A percentile compares a stretch with the other conserved stretches of the same genome.
These are phyloP conservation scores for Rasamsonia emersonii DNA, from an alignment of 2,329 filamentous ascomycete species.

Conservation along the genomic window DNA sequence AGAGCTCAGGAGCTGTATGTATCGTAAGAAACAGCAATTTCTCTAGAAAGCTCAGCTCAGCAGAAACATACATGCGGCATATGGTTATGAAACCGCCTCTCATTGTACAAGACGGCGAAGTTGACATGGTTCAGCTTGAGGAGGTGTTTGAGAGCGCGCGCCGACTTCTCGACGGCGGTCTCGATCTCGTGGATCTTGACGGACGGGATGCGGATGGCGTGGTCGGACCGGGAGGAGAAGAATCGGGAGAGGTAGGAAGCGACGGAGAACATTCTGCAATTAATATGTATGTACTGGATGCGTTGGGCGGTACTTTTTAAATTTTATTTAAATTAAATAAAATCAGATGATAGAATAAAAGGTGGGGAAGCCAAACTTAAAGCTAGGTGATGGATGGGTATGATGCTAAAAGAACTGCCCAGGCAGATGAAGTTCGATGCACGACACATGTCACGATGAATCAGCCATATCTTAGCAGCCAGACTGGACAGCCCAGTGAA, in stretches of 20 bases:
- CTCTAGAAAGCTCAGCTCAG: neutral
- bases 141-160: conserved; percentile 79
- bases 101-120: conserved; percentile 71
- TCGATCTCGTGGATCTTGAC: conserved; percentile 74
- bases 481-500: no score
- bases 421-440: no score
- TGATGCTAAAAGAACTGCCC: no score
- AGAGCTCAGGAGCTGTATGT: conserved; percentile 59
- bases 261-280: no score
- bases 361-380: no score
- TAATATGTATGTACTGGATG: no score
- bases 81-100: conserved; percentile 72
- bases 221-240: conserved; percentile 3
- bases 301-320: no score
- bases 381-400: no score
- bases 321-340: no score
- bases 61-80: conserved; percentile 58
- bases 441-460: no score
- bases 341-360: no score
- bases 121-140: conserved; percentile 88
- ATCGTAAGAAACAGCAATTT: neutral
- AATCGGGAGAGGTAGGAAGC: conserved; percentile 6
- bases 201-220: conserved; percentile 47
- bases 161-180: conserved; percentile 66
- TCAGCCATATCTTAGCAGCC: no score